Evolutionary conservation across 2,329 filamentous ascomycete species (phyloP).

Genomic region (Didymella glomerata): DNA sequence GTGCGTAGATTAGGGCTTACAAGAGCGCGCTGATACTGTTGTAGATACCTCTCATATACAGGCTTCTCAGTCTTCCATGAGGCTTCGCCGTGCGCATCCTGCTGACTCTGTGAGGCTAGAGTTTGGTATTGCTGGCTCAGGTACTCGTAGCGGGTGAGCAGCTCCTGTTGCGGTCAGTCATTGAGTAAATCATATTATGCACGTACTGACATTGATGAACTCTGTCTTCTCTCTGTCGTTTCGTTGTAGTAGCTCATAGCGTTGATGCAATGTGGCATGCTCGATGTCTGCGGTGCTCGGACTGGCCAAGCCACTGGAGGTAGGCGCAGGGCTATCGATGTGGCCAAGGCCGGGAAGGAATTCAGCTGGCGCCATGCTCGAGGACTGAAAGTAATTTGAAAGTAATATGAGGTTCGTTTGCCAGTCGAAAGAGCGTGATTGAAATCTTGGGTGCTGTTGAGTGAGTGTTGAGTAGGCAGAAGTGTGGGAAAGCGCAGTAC

Average conservation of each 20-base stretch:
- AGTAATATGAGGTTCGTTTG: not conserved
- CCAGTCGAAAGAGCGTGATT: not conserved
- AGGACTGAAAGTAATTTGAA: not conserved
- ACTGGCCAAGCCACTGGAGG: conserved; percentile 3
- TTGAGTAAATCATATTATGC: not conserved
- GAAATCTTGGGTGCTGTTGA: not conserved
- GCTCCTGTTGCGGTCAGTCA: conserved; percentile 44
- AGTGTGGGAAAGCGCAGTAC: conserved; percentile 15
- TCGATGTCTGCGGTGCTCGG: conserved; percentile 17
- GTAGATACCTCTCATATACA: conserved; percentile 28
- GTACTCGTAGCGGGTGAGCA: conserved; percentile 53
- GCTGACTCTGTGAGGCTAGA: conserved; percentile 36
- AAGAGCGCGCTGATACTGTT: conserved; percentile 35
- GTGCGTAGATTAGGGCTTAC: conserved; percentile 24
- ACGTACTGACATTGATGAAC: conserved; percentile 43
- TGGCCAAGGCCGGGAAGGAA: conserved; percentile 24
- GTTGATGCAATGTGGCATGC: conserved; percentile 35
- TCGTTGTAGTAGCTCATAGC: conserved; percentile 43
- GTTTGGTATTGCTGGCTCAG: conserved; percentile 44
- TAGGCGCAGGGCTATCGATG: not conserved
- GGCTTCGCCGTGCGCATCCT: conserved; percentile 33
- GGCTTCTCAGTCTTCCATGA: conserved; percentile 36
- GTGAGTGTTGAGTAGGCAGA: conserved; percentile 18
- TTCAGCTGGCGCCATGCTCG: conserved; percentile 28
- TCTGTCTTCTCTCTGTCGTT: conserved; percentile 44